Percentiles rank a stretch among this genome's conserved stretches.
Evolutionary conservation across 2,329 filamentous ascomycete genomes (phyloP).

Genomic region (Ophiostoma himal-ulmi): DNA sequence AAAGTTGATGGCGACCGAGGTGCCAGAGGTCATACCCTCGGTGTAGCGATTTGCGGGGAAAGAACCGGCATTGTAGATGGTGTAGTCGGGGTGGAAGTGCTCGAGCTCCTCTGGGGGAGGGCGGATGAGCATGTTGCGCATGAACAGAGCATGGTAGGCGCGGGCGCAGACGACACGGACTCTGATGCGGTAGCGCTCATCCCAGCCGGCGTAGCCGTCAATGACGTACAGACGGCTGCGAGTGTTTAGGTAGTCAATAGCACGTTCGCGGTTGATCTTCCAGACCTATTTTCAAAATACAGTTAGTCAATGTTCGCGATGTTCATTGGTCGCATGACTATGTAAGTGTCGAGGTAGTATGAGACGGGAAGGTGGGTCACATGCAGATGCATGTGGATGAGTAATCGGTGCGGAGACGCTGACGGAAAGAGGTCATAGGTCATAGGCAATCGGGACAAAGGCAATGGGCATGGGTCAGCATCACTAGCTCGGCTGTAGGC

Average conservation of each 20-base stretch:
- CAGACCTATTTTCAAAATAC: conserved; percentile 62
- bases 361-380: neutral
- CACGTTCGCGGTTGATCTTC: conserved; percentile 99
- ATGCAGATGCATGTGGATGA: conserved; percentile 13
- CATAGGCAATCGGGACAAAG: neutral
- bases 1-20: conserved; percentile 98
- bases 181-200: conserved; percentile 94
- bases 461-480: neutral
- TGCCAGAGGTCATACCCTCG: conserved; percentile 96
- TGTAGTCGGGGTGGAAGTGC: conserved; percentile 98
- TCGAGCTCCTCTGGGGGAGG: conserved; percentile 86
- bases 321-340: neutral
- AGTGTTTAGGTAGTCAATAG: conserved; percentile 98
- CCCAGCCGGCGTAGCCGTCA: conserved; percentile 96
- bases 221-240: conserved; percentile 97
- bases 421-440: neutral
- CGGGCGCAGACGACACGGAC: conserved; percentile 97
- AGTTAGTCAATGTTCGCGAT: neutral
- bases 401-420: conserved; percentile 4
- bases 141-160: conserved; percentile 99
- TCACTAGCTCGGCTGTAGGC: conserved; percentile 24
- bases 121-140: conserved; percentile 99
- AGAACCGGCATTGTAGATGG: conserved; percentile 97
- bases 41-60: conserved; percentile 99
- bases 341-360: neutral